Percentiles rank a stretch among this genome's conserved stretches.
Conservation (phyloP, 108 stramenopile genomes). For the Seminavis robusta region DNA sequence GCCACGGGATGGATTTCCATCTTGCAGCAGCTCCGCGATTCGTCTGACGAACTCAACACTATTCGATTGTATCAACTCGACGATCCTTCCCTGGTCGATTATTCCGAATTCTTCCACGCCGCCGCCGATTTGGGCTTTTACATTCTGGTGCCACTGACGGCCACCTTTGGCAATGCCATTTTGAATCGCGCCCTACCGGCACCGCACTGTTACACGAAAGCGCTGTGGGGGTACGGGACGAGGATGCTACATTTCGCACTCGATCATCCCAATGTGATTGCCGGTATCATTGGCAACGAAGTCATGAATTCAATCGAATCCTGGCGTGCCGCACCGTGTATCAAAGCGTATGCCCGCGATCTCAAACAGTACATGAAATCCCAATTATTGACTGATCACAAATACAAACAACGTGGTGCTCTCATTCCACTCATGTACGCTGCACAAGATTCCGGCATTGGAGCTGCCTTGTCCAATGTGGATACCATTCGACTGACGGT, state of each 20-base stretch:
- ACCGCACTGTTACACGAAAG: conserved; percentile 37
- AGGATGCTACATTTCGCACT: conserved; percentile 17
- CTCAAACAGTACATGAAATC: conserved; percentile 43
- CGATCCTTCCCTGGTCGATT: conserved; percentile 17
- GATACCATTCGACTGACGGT: conserved; percentile 36
- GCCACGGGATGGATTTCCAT: conserved; percentile 45
- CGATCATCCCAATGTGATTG: conserved; percentile 52
- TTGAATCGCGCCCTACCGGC: conserved; percentile 35
- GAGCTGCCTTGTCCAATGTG: conserved; percentile 23
- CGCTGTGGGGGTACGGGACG: conserved; percentile 43
- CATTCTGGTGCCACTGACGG: conserved; percentile 58
- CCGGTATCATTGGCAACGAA: conserved; percentile 60
- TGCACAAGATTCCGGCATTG: conserved; percentile 41
- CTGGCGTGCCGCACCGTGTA: conserved; percentile 54
- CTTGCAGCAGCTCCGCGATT: conserved; percentile 43
- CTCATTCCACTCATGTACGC: conserved; percentile 55
- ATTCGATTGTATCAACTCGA: conserved; percentile 48
- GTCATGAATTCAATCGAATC: conserved; percentile 49
- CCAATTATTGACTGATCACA: too few species aligned
- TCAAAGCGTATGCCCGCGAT: conserved; percentile 45
- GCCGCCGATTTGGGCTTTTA: conserved; percentile 59
- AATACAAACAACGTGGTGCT: background rate
- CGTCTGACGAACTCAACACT: conserved; percentile 41
- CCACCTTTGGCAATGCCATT: conserved; percentile 35
- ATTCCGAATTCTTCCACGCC: conserved; percentile 34